Evolutionary conservation across 768 basidiomycete species (phyloP).

Genomic region (Pleurotus tuber-regium): DNA sequence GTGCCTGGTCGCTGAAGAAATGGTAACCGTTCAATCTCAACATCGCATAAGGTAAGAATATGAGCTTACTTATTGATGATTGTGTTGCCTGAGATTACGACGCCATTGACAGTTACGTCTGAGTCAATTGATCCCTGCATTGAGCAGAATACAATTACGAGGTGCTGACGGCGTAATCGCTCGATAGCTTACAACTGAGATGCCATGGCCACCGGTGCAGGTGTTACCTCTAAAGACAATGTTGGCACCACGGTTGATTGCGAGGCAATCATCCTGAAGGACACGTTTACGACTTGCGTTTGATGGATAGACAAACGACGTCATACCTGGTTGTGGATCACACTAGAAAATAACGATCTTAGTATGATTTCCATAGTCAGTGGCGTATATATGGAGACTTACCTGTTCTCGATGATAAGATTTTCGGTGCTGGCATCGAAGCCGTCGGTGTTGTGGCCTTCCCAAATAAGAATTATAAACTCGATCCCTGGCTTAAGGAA

Average conservation of each 20-base stretch:
- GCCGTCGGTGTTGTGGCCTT: conserved; percentile 49
- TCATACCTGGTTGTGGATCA: background rate
- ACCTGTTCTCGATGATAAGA: conserved; percentile 43
- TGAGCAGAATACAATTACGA: conserved; percentile 14
- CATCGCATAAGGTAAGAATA: background rate
- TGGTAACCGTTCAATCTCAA: no score
- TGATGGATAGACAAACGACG: no score
- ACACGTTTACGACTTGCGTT: background rate
- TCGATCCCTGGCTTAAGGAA: background rate
- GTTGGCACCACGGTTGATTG: conserved; percentile 43
- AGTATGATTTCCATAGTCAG: background rate
- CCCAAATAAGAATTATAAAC: background rate
- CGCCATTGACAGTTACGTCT: conserved; percentile 39
- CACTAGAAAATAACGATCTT: conserved; percentile 2
- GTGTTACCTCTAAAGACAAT: conserved; percentile 49
- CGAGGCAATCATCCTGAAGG: conserved; percentile 58
- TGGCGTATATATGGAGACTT: background rate
- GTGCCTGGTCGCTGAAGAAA: conserved; percentile 50
- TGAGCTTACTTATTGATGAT: conserved; percentile 49
- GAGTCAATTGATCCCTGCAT: conserved; percentile 54
- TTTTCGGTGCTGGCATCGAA: conserved; percentile 40
- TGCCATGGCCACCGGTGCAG: conserved; percentile 62
- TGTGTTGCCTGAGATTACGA: conserved; percentile 50
- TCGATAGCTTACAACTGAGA: conserved; percentile 51
- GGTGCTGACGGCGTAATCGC: conserved; percentile 28